Percentiles rank a stretch among this genome's conserved stretches.
phyloP scores from a whole-genome alignment of 2,329 filamentous ascomycete species.

The Hysterium pulicare region DNA sequence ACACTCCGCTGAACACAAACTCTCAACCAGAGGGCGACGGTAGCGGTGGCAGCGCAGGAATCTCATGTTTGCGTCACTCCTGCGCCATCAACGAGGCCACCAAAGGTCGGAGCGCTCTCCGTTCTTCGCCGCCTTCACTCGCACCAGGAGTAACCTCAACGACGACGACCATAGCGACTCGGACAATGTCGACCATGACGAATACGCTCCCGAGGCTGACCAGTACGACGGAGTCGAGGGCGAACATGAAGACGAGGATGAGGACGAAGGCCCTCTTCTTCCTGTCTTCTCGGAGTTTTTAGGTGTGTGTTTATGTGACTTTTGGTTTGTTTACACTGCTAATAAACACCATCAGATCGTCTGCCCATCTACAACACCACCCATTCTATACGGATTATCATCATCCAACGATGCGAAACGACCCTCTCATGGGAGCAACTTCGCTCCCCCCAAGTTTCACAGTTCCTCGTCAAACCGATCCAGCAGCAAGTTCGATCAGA shows the following conservation, averaged over 20 bases:
- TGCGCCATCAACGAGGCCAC: slow-evolving; percentile 28
- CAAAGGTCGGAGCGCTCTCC: slow-evolving; percentile 32
- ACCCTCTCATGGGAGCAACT: slow-evolving; percentile 93
- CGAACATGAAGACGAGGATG: slow-evolving; percentile 25
- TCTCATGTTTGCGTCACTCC: slow-evolving; percentile 39
- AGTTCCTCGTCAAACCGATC: slow-evolving; percentile 93
- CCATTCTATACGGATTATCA: slow-evolving; percentile 81
- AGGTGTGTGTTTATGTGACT: slow-evolving; percentile 20
- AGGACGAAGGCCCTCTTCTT: slow-evolving; percentile 33
- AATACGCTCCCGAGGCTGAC: slow-evolving; percentile 21
- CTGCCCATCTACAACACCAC: slow-evolving; percentile 88
- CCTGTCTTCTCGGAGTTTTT: slow-evolving; percentile 40
- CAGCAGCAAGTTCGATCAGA: slow-evolving; percentile 80
- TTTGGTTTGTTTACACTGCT: slow-evolving; percentile 21
- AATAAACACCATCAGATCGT: slow-evolving; percentile 57
- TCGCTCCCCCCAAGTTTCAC: slow-evolving; percentile 90
- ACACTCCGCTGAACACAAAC: not conserved
- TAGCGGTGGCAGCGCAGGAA: not conserved
- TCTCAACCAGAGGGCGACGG: too few relatives aligned
- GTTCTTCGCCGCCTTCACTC: slow-evolving; percentile 31
- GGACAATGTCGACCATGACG: slow-evolving; percentile 19
- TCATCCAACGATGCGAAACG: slow-evolving; percentile 83
- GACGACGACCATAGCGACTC: slow-evolving; percentile 13
- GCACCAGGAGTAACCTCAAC: slow-evolving; percentile 17
- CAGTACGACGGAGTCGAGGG: slow-evolving; percentile 25